A percentile compares a stretch with the other conserved stretches of the same genome.
Evolutionary conservation across 2,329 filamentous ascomycete species (phyloP).

Genomic region (Fusarium papillatum): DNA sequence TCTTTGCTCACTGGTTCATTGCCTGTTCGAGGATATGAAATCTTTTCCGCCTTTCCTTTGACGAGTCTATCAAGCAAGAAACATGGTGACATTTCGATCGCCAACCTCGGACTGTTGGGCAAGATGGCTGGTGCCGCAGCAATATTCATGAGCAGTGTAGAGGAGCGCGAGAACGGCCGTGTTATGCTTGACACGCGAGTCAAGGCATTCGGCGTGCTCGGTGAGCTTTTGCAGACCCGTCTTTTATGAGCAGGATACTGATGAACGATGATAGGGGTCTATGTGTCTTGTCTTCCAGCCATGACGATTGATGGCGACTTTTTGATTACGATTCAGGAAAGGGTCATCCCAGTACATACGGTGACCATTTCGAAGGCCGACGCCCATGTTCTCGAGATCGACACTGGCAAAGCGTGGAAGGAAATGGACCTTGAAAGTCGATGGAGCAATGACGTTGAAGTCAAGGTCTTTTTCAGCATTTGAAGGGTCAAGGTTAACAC

Average conservation of each 20-base stretch:
- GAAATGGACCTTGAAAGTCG: conserved; percentile 77
- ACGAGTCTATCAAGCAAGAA: conserved; percentile 64
- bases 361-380: conserved; percentile 70
- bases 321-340: conserved; percentile 81
- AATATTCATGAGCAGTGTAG: conserved; percentile 73
- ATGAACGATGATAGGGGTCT: conserved; percentile 67
- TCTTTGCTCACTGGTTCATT: conserved; percentile 75
- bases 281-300: conserved; percentile 77
- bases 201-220: conserved; percentile 84
- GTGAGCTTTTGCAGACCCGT: conserved; percentile 56
- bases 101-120: conserved; percentile 82
- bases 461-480: conserved; percentile 71
- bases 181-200: conserved; percentile 77
- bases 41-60: conserved; percentile 81
- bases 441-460: conserved; percentile 85
- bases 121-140: conserved; percentile 94
- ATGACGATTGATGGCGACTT: conserved; percentile 75
- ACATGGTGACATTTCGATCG: conserved; percentile 62
- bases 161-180: conserved; percentile 66
- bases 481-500: conserved; percentile 29
- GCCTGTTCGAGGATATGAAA: conserved; percentile 79
- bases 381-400: conserved; percentile 78
- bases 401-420: conserved; percentile 83
- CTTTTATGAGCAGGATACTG: neutral
- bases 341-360: conserved; percentile 75